A percentile compares a stretch with the other conserved stretches of the same genome.
Conservation (phyloP, 2,329 filamentous ascomycete genomes). For the Claviceps cyperi region DNA sequence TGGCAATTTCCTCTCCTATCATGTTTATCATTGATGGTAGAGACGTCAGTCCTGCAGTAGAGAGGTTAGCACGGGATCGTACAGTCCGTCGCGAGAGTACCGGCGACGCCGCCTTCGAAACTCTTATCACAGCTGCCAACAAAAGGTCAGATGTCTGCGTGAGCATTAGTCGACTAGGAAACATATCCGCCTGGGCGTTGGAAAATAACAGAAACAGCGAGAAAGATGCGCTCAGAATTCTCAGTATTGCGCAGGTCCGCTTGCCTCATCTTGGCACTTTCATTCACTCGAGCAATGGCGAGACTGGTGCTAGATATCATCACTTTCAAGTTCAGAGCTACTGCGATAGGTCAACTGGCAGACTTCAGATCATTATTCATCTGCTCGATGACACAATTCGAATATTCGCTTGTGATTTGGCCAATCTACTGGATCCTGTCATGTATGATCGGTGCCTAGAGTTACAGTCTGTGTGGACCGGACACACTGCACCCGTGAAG, state of each 20-base stretch:
- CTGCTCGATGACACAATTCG: constrained; percentile 75
- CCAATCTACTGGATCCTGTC: constrained; percentile 64
- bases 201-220: constrained; percentile 68
- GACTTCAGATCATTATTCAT: constrained; percentile 63
- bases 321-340: constrained; percentile 62
- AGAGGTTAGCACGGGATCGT: constrained; percentile 53
- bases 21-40: constrained; percentile 72
- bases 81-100: constrained; percentile 39
- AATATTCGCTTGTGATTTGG: constrained; percentile 65
- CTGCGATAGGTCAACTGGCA: constrained; percentile 48
- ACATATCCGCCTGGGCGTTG: constrained; percentile 84
- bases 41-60: constrained; percentile 65
- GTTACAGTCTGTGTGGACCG: constrained; percentile 60
- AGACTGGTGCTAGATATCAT: constrained; percentile 6
- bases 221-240: constrained; percentile 53
- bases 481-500: constrained; percentile 65
- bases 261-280: constrained; percentile 36
- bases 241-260: constrained; percentile 71
- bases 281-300: constrained; percentile 14
- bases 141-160: constrained; percentile 77
- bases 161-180: constrained; percentile 67
- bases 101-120: constrained; percentile 61
- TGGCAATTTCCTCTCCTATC: constrained; percentile 14
- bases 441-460: constrained; percentile 45
- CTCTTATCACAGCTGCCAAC: constrained; percentile 75